Evolutionary conservation across 2,329 filamentous ascomycete species (phyloP).

Genomic region (Colletotrichum spaethianum): DNA sequence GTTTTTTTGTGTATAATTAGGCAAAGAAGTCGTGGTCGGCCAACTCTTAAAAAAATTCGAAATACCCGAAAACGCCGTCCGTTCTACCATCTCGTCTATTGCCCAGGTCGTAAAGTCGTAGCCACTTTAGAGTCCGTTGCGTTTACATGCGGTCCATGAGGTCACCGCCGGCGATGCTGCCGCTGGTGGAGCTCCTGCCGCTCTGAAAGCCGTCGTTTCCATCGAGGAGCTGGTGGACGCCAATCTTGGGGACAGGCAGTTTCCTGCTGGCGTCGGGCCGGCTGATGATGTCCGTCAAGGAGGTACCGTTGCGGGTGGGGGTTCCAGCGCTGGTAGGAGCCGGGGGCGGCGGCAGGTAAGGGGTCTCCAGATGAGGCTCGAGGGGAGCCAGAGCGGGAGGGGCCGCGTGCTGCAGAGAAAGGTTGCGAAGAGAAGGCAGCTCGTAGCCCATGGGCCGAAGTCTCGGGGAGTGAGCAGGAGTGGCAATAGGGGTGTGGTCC

Average conservation of each 20-base stretch:
- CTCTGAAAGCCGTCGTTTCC: conserved; percentile 77
- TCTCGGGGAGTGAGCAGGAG: conserved; percentile 93
- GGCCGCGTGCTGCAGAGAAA: conserved; percentile 67
- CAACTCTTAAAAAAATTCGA: conserved; percentile 28
- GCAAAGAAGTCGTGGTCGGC: conserved; percentile 37
- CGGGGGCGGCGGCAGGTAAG: conserved; percentile 59
- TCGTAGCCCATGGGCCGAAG: conserved; percentile 86
- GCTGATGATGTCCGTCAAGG: conserved; percentile 93
- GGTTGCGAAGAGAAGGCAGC: conserved; percentile 84
- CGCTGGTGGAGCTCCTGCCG: conserved; percentile 82
- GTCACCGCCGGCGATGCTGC: conserved; percentile 82
- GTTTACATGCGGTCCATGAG: conserved; percentile 69
- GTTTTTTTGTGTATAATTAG: conserved; percentile 26
- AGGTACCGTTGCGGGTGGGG: conserved; percentile 75
- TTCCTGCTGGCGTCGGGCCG: conserved; percentile 90
- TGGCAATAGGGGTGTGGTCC: conserved; percentile 98
- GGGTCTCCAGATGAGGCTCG: conserved; percentile 68
- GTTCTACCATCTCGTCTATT: conserved; percentile 58
- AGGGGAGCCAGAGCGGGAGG: conserved; percentile 72
- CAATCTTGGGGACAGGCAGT: conserved; percentile 89
- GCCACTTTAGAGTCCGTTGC: conserved; percentile 44
- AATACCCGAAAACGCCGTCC: conserved; percentile 53
- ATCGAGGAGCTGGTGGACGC: conserved; percentile 88
- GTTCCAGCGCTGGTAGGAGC: conserved; percentile 65
- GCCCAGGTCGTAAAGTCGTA: conserved; percentile 56